Evolutionary conservation across 805 yeast genomes (phyloP), one percentile per base, ranked within the genome.

Genomic region (Teunomyces atbi): DNA sequence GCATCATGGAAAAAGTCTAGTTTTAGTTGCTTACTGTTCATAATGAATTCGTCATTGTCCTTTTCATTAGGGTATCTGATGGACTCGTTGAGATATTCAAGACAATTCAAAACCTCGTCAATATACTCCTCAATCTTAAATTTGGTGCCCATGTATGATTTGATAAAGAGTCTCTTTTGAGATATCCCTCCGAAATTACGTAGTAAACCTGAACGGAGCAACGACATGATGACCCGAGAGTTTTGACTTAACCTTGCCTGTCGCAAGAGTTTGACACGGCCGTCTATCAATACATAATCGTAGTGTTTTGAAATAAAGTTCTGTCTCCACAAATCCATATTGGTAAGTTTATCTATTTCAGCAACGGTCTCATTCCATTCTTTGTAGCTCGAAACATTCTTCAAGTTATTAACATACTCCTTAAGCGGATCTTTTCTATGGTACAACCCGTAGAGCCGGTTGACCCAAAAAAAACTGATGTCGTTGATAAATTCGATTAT

Each of bases 111-210:
- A 0, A 90, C 92, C 59, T 88, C 96, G 27, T 77, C 69, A 21
- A 90, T 82, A 61, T 90, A 89, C 45, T 88, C 92, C 63, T 94
- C 97, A 44, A 94, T 92, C 50, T 90, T 72, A 44, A 81, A 68
- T 68, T 94, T 94, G 1, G 98, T 94, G 1, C 99, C 99, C 49
- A 86, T 73, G 55, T 88, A 86, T 0, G 96, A 80, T 47, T 89
- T 82, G 45, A 85, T 85, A 70, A 87, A 92, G 38, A 94, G 69
- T 45, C 83, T 78, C 52, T 84, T 82, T 53, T 85, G 87, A 1
- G 95, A 79, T 4, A 94, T 89, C 0, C 96, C 95, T 5, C 96
- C 98, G 69, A 92, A 87, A 60, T 94, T 94, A 34, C 99, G 69
- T 29, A 94, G 69, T 58, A 90, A 77, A 0, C 97, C 96, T 0